phyloP scores from a whole-genome alignment of 257 asterid species.

The Primulina tabacum region DNA sequence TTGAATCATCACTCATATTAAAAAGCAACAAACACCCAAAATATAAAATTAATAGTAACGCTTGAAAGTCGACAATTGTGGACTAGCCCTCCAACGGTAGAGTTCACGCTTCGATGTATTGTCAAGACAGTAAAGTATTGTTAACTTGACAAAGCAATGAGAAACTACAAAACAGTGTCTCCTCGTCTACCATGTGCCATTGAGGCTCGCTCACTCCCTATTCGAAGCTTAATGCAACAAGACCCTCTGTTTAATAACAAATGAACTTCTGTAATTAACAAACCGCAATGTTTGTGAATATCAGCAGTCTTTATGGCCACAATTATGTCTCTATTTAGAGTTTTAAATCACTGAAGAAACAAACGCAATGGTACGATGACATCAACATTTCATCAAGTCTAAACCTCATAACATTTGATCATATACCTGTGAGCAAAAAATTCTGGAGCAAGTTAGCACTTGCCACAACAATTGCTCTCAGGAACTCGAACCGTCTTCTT shows the following conservation, averaged over 20 bases:
- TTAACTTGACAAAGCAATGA: neutral
- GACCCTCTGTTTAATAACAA: neutral
- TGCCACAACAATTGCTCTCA: constrained; percentile 27
- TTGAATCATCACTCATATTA: too few species aligned
- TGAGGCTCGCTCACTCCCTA: neutral
- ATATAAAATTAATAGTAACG: too few species aligned
- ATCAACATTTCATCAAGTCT: too few species aligned
- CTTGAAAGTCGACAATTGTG: too few species aligned
- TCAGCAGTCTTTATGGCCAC: neutral
- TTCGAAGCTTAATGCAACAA: neutral
- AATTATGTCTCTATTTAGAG: too few species aligned
- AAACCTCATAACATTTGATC: too few species aligned
- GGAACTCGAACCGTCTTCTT: constrained; percentile 53
- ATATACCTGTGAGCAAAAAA: neutral
- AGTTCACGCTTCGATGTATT: too few species aligned
- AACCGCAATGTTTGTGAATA: neutral
- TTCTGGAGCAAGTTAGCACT: constrained; percentile 18
- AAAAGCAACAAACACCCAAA: too few species aligned
- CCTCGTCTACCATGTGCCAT: neutral
- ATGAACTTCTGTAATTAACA: neutral
- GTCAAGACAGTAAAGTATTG: neutral
- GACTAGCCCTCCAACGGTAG: too few species aligned
- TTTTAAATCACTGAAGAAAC: too few species aligned
- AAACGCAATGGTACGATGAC: too few species aligned
- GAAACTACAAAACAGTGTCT: neutral